Evolutionary conservation across 2,329 filamentous ascomycete species (phyloP), one percentile per base, ranked within the genome.

Genomic region (Mycosphaerelloides madeirae): DNA sequence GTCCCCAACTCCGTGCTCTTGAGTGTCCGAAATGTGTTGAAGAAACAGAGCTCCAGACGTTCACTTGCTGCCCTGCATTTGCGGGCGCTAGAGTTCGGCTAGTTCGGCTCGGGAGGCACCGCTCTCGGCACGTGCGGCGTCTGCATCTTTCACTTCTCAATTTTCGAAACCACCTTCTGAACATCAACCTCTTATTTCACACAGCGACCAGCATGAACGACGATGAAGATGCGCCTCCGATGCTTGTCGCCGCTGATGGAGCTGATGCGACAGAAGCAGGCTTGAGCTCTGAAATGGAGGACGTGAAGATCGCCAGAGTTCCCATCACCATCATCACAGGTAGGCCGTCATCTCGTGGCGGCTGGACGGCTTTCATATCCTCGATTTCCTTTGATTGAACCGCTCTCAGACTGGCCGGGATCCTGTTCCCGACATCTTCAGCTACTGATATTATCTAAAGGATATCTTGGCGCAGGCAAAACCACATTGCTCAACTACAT

Each of bases 401-500:
- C 9, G 13, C 12, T 3, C 14, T n/a, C n/a, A n/a, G n/a, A n/a
- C n/a, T n/a, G n/a, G n/a, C n/a, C 13, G 2, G 28, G 25, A 5
- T 8, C n/a, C 16, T 15, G 6, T 14, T n/a, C n/a, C n/a, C n/a
- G n/a, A n/a, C n/a, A n/a, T n/a, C n/a, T 32, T 32, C 31, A 16
- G 15, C 31, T 32, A 32, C 42, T 46, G 38, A 49, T 39, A 25
- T 25, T 9, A 15, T 16, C 29, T 15, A 3, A 51, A 93, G 88
- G 93, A 3, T 98, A 98, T 62, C 78, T 98, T 3, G 93, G 93
- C 14, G 88, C 93, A 7, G 93, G 93, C 14, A 98, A 98, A 68
- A 97, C 91, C 0, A 97, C 91, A 0, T 69, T 97, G 22, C 74
- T 98, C 46, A 97, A 98, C 66, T 95, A 97, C 65, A 97, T 98